Evolutionary conservation across 2,329 filamentous ascomycete genomes (phyloP), one percentile per base, ranked within the genome.

Genomic region (Penicillium palitans): DNA sequence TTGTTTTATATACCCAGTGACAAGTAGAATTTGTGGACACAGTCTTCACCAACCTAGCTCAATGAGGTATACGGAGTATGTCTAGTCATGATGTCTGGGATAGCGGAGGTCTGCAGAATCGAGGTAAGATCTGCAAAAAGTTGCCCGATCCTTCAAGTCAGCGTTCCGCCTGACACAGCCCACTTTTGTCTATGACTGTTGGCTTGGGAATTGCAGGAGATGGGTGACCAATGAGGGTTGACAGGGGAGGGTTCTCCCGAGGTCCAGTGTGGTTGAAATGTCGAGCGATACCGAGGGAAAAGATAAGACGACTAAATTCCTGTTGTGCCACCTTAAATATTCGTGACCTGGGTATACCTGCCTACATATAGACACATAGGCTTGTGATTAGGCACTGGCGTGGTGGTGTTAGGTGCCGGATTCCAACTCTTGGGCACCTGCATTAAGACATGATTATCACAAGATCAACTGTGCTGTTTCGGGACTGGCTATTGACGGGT

Each of bases 41-140:
- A 7, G 9, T 2, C 9, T 31, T 41, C 8, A 25, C 27, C 10
- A 35, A 52, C 17, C 29, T 3, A 21, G 13, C 21, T 13, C 12
- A 53, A 37, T 8, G 40, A 21, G 4, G 17, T n/a, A 29, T 35
- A 21, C 19, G 19, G 19, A 21, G 19, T 21, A 15, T 21, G 27
- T 21, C 39, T 6, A 35, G 39, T 52, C 21, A 7, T 17, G 15
- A 52, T 37, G 21, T 27, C 51, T 21, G 29, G 12, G 15, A 90
- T 1, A 96, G 96, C 70, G 82, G 91, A 40, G 93, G 96, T 73
- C 74, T 96, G 50, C 88, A 89, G 91, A 90, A 67, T 90, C 89
- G 0, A 82, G 92, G 52, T 82, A 84, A 62, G 90, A 93, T 66
- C 75, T 96, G 6, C 81, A 84, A 45, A 87, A 84, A 64, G 87